Percentiles rank a stretch among this genome's conserved stretches.
These are phyloP conservation scores for Ceratobasidium sp. DNA, from an alignment of 1,284 basidiomycete genomes.

Conservation along the genomic window DNA sequence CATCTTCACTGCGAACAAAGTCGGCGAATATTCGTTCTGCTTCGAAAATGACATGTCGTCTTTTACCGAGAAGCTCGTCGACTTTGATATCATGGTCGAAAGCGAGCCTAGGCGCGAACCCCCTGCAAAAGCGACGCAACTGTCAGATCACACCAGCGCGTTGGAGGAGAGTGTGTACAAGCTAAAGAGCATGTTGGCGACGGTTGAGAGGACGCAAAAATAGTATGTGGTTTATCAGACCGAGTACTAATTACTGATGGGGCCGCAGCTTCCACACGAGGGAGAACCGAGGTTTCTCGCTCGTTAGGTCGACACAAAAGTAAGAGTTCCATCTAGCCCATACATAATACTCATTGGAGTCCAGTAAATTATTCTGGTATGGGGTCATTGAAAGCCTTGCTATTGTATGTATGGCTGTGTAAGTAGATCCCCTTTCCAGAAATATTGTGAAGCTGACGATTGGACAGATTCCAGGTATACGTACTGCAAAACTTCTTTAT, in stretches of 20 bases:
- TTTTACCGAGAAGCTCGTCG: slow-evolving; percentile 88
- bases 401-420: slow-evolving; percentile 84
- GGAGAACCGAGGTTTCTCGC: slow-evolving; percentile 80
- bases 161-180: slow-evolving; percentile 94
- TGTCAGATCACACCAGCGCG: slow-evolving; percentile 87
- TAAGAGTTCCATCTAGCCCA: slow-evolving; percentile 52
- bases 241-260: not conserved
- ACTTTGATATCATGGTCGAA: slow-evolving; percentile 98
- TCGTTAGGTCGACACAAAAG: slow-evolving; percentile 81
- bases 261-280: slow-evolving; percentile 73
- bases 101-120: slow-evolving; percentile 87
- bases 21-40: slow-evolving; percentile 98
- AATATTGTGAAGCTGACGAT: slow-evolving; percentile 33
- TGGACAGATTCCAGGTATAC: slow-evolving; percentile 81
- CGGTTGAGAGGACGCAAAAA: slow-evolving; percentile 89
- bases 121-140: slow-evolving; percentile 80
- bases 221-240: slow-evolving; percentile 62
- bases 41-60: slow-evolving; percentile 97
- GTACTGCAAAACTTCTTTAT: slow-evolving; percentile 93
- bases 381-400: slow-evolving; percentile 77
- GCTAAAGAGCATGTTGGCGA: slow-evolving; percentile 82
- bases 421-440: slow-evolving; percentile 49
- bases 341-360: slow-evolving; percentile 45
- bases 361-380: slow-evolving; percentile 89
- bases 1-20: slow-evolving; percentile 91